These are phyloP conservation scores for Pleurotus salmoneostramineus DNA, from an alignment of 768 basidiomycete species.

Conservation along the genomic window DNA sequence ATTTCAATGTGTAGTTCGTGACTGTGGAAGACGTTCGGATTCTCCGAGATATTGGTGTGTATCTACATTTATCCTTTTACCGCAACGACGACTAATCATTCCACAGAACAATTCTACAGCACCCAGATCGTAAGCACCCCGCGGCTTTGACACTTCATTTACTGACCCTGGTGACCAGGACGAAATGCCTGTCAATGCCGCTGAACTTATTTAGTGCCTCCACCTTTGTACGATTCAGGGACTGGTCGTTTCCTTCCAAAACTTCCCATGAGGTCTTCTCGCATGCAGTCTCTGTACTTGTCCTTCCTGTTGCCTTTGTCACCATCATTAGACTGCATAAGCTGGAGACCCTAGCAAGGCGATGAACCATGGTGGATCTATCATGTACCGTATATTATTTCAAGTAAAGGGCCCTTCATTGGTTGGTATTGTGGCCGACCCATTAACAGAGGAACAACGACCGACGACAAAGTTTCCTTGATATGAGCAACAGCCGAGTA, in stretches of 20 bases:
- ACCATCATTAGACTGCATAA: too few relatives aligned
- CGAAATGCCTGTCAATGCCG: slow-evolving; percentile 99
- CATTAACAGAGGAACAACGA: not conserved
- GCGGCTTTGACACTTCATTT: slow-evolving; percentile 1
- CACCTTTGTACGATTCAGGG: not conserved
- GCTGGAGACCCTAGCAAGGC: too few relatives aligned
- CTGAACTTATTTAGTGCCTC: slow-evolving; percentile 78
- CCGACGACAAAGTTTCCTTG: not conserved
- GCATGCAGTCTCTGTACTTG: not conserved
- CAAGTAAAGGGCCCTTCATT: not conserved
- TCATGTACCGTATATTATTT: not conserved
- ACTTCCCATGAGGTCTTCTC: not conserved
- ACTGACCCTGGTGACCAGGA: slow-evolving; percentile 50
- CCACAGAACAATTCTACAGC: slow-evolving; percentile 90
- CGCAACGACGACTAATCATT: slow-evolving; percentile 8
- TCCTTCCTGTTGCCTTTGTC: not conserved
- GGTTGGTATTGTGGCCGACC: not conserved
- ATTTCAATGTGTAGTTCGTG: slow-evolving; percentile 57
- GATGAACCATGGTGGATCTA: not conserved
- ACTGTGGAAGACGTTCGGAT: slow-evolving; percentile 96
- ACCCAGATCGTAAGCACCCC: slow-evolving; percentile 74
- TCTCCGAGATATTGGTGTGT: slow-evolving; percentile 88
- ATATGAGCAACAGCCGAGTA: not conserved
- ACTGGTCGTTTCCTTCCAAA: not conserved
- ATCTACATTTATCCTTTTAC: not conserved